A percentile compares a stretch with the other conserved stretches of the same genome.
These are phyloP conservation scores for Cadophora sp. DNA, from an alignment of 2,329 filamentous ascomycete species.

Conservation along the genomic window DNA sequence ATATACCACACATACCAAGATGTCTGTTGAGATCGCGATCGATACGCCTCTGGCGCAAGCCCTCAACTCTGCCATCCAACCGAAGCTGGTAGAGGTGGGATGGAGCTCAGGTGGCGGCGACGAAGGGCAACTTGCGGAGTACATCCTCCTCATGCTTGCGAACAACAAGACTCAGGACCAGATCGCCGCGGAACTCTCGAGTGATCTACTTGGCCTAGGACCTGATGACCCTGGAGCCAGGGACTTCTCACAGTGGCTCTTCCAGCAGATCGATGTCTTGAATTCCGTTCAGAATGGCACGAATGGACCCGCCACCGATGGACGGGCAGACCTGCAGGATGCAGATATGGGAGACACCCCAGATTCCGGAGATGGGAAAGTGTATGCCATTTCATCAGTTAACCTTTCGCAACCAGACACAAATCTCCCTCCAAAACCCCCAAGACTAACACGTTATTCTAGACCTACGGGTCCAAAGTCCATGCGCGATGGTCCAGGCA, in stretches of 20 bases:
- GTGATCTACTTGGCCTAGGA: conserved; percentile 81
- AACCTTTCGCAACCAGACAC: conserved; percentile 22
- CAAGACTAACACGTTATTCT: conserved; percentile 50
- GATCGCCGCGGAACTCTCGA: conserved; percentile 85
- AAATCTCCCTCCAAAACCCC: conserved; percentile 26
- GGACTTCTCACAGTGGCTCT: conserved; percentile 93
- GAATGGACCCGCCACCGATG: conserved; percentile 38
- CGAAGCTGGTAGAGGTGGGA: conserved; percentile 90
- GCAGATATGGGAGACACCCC: conserved; percentile 72
- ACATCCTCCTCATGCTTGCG: conserved; percentile 95
- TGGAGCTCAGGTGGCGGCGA: conserved; percentile 83
- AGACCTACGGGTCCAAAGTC: conserved; percentile 95
- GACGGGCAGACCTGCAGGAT: conserved; percentile 68
- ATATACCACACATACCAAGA: conserved; percentile 50
- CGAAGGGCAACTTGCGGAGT: conserved; percentile 86
- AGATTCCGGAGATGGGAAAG: conserved; percentile 58
- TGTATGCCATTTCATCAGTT: conserved; percentile 54
- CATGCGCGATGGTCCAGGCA: conserved; percentile 75
- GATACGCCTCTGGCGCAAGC: conserved; percentile 86
- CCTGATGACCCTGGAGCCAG: conserved; percentile 83
- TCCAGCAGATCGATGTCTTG: conserved; percentile 78
- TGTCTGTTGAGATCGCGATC: conserved; percentile 79
- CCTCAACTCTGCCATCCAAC: conserved; percentile 82
- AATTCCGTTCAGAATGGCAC: conserved; percentile 66
- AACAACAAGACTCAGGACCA: conserved; percentile 94